Evolutionary conservation across 352 stramenopile species (phyloP).

Genomic region (Chrysophaeum taylorii): DNA sequence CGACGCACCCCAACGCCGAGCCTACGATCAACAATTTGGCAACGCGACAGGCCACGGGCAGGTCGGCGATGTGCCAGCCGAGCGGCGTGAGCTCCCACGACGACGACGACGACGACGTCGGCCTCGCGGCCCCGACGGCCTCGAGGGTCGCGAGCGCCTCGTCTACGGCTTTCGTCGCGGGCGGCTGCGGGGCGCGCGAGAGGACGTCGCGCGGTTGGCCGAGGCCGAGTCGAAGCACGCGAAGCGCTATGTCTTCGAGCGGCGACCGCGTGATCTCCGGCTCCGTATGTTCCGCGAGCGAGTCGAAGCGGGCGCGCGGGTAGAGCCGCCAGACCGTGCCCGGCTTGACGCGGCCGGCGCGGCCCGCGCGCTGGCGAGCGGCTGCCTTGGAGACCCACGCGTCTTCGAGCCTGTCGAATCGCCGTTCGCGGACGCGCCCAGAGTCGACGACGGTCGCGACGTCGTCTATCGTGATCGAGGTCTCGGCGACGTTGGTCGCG

Average conservation of each 20-base stretch:
- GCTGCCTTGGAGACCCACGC: slow-evolving; percentile 44
- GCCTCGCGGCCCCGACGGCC: slow-evolving; percentile 22
- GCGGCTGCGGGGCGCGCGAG: slow-evolving; percentile 75
- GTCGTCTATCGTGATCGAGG: slow-evolving; percentile 84
- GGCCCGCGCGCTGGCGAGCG: slow-evolving; percentile 43
- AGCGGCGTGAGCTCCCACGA: slow-evolving; percentile 69
- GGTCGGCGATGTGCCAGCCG: slow-evolving; percentile 73
- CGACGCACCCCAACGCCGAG: slow-evolving; percentile 74
- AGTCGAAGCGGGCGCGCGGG: slow-evolving; percentile 56
- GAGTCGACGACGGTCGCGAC: slow-evolving; percentile 58
- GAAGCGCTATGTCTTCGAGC: slow-evolving; percentile 85
- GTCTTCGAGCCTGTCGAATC: slow-evolving; percentile 57
- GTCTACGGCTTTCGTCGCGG: slow-evolving; percentile 61
- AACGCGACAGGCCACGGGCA: slow-evolving; percentile 88
- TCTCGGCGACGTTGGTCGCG: slow-evolving; percentile 92
- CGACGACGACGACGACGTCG: not conserved
- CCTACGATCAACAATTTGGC: slow-evolving; percentile 92
- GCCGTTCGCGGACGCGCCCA: slow-evolving; percentile 48
- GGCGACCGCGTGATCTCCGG: slow-evolving; percentile 89
- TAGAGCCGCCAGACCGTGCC: slow-evolving; percentile 80
- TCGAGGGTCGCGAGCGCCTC: slow-evolving; percentile 77
- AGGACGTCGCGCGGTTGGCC: slow-evolving; percentile 72
- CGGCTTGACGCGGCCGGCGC: slow-evolving; percentile 73
- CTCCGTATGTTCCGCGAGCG: slow-evolving; percentile 61
- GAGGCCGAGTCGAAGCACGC: slow-evolving; percentile 78